These are phyloP conservation scores for Neurospora tetrasperma DNA, from an alignment of 495 filamentous ascomycete species.

Conservation along the genomic window DNA sequence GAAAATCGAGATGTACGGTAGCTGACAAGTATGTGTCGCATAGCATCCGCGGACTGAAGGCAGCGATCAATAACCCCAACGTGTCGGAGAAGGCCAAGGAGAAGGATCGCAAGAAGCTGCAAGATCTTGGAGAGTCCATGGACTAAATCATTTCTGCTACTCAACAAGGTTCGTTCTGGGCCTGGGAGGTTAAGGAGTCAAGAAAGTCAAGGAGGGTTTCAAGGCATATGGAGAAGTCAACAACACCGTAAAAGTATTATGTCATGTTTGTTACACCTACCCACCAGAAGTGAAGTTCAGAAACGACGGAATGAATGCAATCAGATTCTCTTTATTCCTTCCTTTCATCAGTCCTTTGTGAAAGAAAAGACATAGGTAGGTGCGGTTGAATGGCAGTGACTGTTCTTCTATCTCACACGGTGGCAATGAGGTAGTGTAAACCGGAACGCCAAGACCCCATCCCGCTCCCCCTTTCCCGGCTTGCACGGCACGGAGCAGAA, in stretches of 20 bases:
- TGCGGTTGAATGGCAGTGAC: not conserved
- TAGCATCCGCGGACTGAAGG: conserved; percentile 14
- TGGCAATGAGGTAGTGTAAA: not conserved
- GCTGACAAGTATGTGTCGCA: not conserved
- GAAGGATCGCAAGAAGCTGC: conserved; percentile 20
- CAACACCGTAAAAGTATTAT: not conserved
- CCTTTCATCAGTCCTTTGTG: not conserved
- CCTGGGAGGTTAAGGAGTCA: not conserved
- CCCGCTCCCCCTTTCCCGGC: not conserved
- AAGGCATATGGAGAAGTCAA: not conserved
- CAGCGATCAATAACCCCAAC: conserved; percentile 15
- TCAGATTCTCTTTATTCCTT: not conserved
- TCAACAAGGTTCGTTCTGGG: not conserved
- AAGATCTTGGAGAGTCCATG: conserved; percentile 15
- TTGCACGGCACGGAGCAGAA: not conserved
- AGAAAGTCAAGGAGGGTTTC: not conserved
- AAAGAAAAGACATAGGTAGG: not conserved
- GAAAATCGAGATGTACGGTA: not conserved
- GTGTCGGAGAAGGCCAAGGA: conserved; percentile 21
- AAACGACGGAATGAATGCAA: not conserved
- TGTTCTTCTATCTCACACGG: not conserved
- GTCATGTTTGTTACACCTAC: not conserved
- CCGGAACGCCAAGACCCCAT: not conserved
- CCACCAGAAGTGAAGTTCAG: not conserved
- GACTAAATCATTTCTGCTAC: not conserved